phyloP scores from a whole-genome alignment of 768 basidiomycete genomes.

The Lyophyllum atratum region DNA sequence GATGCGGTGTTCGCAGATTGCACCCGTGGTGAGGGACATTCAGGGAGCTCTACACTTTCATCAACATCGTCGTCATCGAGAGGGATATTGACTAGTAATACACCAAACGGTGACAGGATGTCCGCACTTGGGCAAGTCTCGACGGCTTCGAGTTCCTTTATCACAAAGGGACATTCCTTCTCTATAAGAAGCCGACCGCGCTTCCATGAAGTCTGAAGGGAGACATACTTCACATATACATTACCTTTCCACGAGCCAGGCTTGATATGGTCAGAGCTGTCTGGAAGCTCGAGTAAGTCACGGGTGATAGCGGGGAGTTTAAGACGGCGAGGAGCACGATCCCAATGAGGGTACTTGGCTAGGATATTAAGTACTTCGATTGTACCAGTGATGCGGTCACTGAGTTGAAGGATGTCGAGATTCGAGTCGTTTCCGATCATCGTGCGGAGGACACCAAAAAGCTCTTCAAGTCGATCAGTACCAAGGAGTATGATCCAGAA shows the following conservation, averaged over 20 bases:
- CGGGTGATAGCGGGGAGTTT: conserved; percentile 27
- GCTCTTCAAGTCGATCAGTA: conserved; percentile 34
- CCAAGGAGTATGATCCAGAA: conserved; percentile 38
- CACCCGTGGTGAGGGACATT: background rate
- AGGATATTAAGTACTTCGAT: conserved; percentile 30
- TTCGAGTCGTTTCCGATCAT: conserved; percentile 35
- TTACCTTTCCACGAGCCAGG: conserved; percentile 35
- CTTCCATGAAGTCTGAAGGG: conserved; percentile 30
- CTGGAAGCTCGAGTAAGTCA: conserved; percentile 19
- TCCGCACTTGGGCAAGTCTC: background rate
- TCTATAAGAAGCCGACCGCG: conserved; percentile 20
- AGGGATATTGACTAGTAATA: background rate
- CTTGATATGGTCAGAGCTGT: conserved; percentile 33
- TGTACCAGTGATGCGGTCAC: conserved; percentile 29
- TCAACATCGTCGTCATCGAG: background rate
- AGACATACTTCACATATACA: conserved; percentile 24
- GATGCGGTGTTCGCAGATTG: background rate
- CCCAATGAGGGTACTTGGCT: conserved; percentile 38
- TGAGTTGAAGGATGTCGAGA: conserved; percentile 26
- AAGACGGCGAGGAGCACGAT: conserved; percentile 32
- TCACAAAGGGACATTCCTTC: conserved; percentile 10
- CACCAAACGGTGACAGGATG: conserved; percentile 16
- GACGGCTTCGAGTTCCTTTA: background rate
- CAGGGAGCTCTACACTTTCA: background rate
- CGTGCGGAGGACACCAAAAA: conserved; percentile 36